Conservation (phyloP, 2,329 filamentous ascomycete genomes). For the Cadophora malorum region DNA sequence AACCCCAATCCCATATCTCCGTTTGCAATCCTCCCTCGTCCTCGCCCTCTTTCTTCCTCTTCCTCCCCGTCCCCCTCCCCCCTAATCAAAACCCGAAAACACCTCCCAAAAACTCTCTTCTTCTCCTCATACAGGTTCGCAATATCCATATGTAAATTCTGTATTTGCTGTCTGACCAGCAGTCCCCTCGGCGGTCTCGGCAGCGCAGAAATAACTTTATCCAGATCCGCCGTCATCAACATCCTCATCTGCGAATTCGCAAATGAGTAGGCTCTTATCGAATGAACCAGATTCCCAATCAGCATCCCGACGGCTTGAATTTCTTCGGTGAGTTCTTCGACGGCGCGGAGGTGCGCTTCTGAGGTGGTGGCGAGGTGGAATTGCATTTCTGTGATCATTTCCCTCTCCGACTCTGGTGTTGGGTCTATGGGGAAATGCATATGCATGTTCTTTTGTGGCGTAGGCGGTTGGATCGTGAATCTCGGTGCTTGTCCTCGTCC, state of each 20-base stretch:
- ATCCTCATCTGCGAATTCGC: background rate
- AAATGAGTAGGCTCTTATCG: conserved; percentile 9
- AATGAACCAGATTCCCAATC: background rate
- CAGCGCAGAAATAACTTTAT: background rate
- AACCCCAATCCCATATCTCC: background rate
- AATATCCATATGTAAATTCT: background rate
- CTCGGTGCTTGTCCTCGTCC: no score
- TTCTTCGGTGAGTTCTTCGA: background rate
- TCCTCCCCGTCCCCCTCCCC: background rate
- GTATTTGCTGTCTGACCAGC: background rate
- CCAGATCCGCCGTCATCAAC: background rate
- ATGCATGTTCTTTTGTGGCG: background rate
- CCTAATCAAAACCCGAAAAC: background rate
- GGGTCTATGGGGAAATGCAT: no score
- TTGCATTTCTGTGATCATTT: background rate
- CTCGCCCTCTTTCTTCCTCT: background rate
- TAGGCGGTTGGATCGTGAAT: background rate
- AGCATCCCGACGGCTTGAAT: background rate
- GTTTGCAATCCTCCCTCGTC: background rate
- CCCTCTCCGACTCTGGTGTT: background rate
- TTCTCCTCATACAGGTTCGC: background rate
- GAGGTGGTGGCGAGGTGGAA: background rate
- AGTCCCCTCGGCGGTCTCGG: conserved; percentile 5
- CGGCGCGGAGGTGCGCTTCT: background rate
- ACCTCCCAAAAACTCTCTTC: background rate